Base-by-base conservation (phyloP, 345 rosid genomes). In the Eucalyptus erythrocorys region DNA sequence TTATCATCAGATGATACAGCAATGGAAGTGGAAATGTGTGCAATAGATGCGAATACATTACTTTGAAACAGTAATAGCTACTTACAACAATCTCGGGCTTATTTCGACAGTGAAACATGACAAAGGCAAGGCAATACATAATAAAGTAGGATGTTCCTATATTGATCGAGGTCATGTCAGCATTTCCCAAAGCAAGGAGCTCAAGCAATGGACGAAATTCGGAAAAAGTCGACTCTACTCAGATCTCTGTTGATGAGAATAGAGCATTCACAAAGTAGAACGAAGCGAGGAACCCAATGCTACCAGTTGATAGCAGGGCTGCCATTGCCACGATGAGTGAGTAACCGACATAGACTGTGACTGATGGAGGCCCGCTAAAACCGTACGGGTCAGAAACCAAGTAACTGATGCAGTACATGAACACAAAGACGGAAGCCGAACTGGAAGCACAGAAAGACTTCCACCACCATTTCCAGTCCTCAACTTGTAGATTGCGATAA, bases 391-490 rank as follows among this genome's bases (percentile, higher is more conserved):
- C 82, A 42, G 22, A 79, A 27, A 89, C 55, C 80, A 89, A 81
- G 88, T 87, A 87, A 59, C 57, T 57, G 86, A 79, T 43, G 34
- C 17, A 80, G 87, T 89, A 86, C 22, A 57, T 88, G 82, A 89
- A 89, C 17, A 89, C 81, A 61, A 87, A 87, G 16, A 80, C 2
- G 30, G 86, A 48, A 53, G 43, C 86, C 4, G 84, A 89, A 37
- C 90, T 64, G 10, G 87, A 89, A 37, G 88, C 90, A 53, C 40
- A 89, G 66, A 80, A 89, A n/a, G 90, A 66, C 86, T 89, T 89
- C 90, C 90, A 86, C 88, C 88, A 86, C 88, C 88, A 89, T 45
- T 55, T 40, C 59, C 86, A 89, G 13, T 89, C 90, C 88, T 66
- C 88, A 16, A 19, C 90, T 24, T 71, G 49, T 42, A 86, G 88